Conservation (phyloP, 164 flowering plant genomes). For the Tetracentron sinense region DNA sequence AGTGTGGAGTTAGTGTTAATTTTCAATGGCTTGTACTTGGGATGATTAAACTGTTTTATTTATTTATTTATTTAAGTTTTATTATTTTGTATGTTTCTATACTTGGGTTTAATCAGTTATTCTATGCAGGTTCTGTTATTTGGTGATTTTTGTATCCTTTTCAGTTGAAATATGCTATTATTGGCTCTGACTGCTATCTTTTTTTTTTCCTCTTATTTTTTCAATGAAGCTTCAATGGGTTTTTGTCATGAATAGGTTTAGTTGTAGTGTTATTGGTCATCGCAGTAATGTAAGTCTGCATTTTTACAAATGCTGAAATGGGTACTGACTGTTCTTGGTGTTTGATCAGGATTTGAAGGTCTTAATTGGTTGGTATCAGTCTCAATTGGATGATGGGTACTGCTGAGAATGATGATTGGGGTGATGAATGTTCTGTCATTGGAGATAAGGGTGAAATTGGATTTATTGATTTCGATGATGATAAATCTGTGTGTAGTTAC, state of each 20-base stretch:
- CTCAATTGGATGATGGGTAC: slow-evolving; percentile 13
- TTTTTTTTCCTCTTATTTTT: not conserved
- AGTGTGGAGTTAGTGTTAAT: too few relatives aligned
- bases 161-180: slow-evolving; percentile 14
- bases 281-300: not conserved
- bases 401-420: slow-evolving; percentile 15
- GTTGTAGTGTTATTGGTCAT: not conserved
- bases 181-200: not conserved
- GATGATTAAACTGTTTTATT: too few relatives aligned
- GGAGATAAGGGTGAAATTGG: slow-evolving; percentile 73
- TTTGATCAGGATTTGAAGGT: slow-evolving; percentile 9
- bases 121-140: not conserved
- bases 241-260: not conserved
- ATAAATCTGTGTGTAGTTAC: slow-evolving; percentile 46
- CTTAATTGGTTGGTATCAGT: not conserved
- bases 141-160: not conserved
- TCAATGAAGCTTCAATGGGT: not conserved
- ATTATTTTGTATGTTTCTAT: too few relatives aligned
- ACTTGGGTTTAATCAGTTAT: not conserved
- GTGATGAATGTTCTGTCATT: slow-evolving; percentile 61
- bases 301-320: slow-evolving; percentile 3
- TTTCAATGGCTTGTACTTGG: too few relatives aligned
- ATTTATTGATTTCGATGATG: slow-evolving; percentile 59
- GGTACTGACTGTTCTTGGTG: not conserved
- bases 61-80: too few relatives aligned